These are phyloP conservation scores for Lumnitzera racemosa DNA, from an alignment of 345 rosid species.

Conservation along the genomic window DNA sequence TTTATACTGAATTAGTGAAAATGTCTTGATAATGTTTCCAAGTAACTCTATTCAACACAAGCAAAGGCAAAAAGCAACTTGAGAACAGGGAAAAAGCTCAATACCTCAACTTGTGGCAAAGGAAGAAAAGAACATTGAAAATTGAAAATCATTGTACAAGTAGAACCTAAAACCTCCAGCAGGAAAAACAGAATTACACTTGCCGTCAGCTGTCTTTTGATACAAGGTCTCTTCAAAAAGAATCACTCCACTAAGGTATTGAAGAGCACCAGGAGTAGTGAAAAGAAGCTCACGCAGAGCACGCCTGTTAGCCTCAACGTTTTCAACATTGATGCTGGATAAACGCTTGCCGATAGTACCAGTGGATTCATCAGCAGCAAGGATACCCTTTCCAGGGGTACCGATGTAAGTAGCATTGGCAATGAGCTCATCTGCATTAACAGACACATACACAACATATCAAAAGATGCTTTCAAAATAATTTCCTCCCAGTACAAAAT, in stretches of 20 bases:
- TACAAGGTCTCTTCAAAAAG: conserved; percentile 84
- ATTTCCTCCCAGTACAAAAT: background rate
- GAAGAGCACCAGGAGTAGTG: conserved; percentile 66
- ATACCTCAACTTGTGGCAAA: too few species aligned
- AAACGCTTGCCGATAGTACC: conserved; percentile 96
- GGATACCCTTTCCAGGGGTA: conserved; percentile 96
- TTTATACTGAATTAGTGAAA: background rate
- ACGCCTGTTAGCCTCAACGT: conserved; percentile 74
- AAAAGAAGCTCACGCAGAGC: conserved; percentile 91
- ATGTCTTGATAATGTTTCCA: too few species aligned
- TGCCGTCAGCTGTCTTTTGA: conserved; percentile 78
- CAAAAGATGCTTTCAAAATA: background rate
- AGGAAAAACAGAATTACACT: conserved; percentile 1
- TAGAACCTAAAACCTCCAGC: background rate
- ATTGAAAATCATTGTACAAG: too few species aligned
- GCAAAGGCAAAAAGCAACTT: too few species aligned
- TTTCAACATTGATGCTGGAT: conserved; percentile 79
- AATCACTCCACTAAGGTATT: conserved; percentile 77
- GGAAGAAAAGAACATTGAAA: too few species aligned
- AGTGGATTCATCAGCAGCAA: conserved; percentile 95
- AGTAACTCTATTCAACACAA: too few species aligned
- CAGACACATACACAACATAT: too few species aligned
- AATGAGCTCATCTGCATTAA: conserved; percentile 59
- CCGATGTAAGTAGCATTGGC: conserved; percentile 89
- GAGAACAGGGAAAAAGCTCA: too few species aligned